phyloP scores from a whole-genome alignment of 2,329 filamentous ascomycete genomes.

The Botryotinia globosa region DNA sequence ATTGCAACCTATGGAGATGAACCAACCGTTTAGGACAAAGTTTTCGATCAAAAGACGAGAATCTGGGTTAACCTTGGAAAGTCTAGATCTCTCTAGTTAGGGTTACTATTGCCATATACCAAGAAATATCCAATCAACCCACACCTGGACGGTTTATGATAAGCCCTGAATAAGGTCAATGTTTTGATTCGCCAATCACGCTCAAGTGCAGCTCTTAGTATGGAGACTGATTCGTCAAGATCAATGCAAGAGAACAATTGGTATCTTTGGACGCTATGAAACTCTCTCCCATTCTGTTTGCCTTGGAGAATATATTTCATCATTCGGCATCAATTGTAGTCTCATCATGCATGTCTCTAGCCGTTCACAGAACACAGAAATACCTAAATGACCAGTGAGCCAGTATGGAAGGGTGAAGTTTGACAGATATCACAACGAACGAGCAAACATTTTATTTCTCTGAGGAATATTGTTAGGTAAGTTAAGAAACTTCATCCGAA shows the following conservation, averaged over 20 bases:
- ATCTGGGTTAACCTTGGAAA: not conserved
- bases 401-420: not conserved
- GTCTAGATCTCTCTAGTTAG: not conserved
- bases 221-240: not conserved
- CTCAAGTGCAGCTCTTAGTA: not conserved
- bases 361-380: not conserved
- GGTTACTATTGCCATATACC: not conserved
- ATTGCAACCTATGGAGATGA: not conserved
- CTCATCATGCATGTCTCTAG: not conserved
- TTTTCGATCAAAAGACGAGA: not conserved
- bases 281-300: not conserved
- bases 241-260: not conserved
- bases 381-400: not conserved
- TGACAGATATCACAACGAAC: not conserved
- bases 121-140: not conserved
- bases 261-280: not conserved
- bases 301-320: not conserved
- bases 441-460: constrained; percentile 5
- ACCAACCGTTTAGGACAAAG: not conserved
- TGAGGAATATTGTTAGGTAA: not conserved
- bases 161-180: not conserved
- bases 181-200: not conserved
- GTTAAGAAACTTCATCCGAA: constrained; percentile 25
- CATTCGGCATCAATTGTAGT: constrained; percentile 1
- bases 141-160: not conserved